These are phyloP conservation scores for Torulaspora quercuum DNA, from an alignment of 805 yeast species.

Conservation along the genomic window DNA sequence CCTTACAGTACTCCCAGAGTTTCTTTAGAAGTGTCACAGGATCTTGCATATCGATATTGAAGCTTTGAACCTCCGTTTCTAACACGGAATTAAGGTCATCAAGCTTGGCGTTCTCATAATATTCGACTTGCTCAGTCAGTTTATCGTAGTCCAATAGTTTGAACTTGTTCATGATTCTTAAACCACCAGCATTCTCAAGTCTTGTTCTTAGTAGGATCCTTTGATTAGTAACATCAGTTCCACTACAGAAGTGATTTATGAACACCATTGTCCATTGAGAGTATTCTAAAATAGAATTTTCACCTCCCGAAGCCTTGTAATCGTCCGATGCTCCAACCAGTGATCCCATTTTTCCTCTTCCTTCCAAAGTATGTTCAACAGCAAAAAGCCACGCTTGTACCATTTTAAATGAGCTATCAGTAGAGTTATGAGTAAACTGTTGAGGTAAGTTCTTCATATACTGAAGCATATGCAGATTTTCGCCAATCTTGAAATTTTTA, in stretches of 20 bases:
- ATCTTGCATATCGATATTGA: slow-evolving; percentile 46
- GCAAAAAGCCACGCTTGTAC: slow-evolving; percentile 69
- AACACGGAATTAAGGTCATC: slow-evolving; percentile 35
- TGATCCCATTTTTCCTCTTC: slow-evolving; percentile 87
- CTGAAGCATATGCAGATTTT: slow-evolving; percentile 28
- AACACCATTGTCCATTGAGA: slow-evolving; percentile 33
- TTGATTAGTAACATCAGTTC: slow-evolving; percentile 31
- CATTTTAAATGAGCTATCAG: slow-evolving; percentile 32
- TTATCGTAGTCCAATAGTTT: slow-evolving; percentile 56
- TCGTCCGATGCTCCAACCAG: slow-evolving; percentile 91
- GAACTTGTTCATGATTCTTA: slow-evolving; percentile 43
- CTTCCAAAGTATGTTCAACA: slow-evolving; percentile 67
- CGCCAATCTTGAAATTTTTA: slow-evolving; percentile 34
- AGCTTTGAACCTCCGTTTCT: slow-evolving; percentile 22
- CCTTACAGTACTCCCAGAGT: slow-evolving; percentile 46
- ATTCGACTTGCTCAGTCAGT: slow-evolving; percentile 62
- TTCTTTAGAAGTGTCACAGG: slow-evolving; percentile 68
- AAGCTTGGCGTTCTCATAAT: slow-evolving; percentile 48
- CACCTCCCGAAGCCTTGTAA: slow-evolving; percentile 45
- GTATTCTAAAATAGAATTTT: slow-evolving; percentile 41
- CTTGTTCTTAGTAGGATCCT: slow-evolving; percentile 34
- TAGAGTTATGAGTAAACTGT: slow-evolving; percentile 19
- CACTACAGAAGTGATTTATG: slow-evolving; percentile 32
- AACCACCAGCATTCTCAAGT: slow-evolving; percentile 33
- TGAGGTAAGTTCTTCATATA: slow-evolving; percentile 21